Evolutionary conservation across 2,329 filamentous ascomycete genomes (phyloP), one percentile per base, ranked within the genome.

Genomic region (Dothistroma septosporum): DNA sequence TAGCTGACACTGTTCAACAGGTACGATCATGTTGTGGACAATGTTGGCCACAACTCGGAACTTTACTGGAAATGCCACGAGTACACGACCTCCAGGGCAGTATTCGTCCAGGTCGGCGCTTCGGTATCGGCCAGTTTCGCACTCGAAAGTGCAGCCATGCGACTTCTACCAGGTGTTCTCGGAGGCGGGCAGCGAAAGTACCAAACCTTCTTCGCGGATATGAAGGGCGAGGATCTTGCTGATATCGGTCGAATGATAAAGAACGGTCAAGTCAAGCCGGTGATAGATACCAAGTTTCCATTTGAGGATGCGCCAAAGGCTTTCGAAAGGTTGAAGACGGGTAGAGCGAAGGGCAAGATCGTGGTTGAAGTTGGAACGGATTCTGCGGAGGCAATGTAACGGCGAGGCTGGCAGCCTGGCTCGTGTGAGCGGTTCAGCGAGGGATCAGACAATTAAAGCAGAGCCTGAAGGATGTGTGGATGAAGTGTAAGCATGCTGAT

Each of bases 311-410:
- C 76, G 1, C 78, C 80, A 0, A 79, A 82, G 66, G 86, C 85
- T 0, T 85, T 83, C 70, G 78, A 81, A 70, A 84, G 79, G 68
- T 68, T 88, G 65, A 86, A 82, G 74, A 82, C 76, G 0, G 81
- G 82, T 0, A 77, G 81, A 47, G 77, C 82, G 0, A 82, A 74
- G 65, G 87, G 86, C 0, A 89, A 89, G 75, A 75, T 89, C 62
- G 77, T 89, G 5, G 67, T 80, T 10, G 61, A 66, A 32, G 66
- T 70, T 19, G 41, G 8, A 3, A 19, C 41, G 9, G n/a, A 19
- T 19, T n/a, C 41, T 19, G 41, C 41, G 16, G 16, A 44, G 41
- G 11, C n/a, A n/a, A 44, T 44, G 14, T n/a, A n/a, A 9, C 14
- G 16, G 41, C 14, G 8, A n/a, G 14, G n/a, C 41, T n/a, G 24